These are phyloP conservation scores for Candida pseudocylindracea DNA, from an alignment of 1,139 yeast species.

Conservation along the genomic window DNA sequence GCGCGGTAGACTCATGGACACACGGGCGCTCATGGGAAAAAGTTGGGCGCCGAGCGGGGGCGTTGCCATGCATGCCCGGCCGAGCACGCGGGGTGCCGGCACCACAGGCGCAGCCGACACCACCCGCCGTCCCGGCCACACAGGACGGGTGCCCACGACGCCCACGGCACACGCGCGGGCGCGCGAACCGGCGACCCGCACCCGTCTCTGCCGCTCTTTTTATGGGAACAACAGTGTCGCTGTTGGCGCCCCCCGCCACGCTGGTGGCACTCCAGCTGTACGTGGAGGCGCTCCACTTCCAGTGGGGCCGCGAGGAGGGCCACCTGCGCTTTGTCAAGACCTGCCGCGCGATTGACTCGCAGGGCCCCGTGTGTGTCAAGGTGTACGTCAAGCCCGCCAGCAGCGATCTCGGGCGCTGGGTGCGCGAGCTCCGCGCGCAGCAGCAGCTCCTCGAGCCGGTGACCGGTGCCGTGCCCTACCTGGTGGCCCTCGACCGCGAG, in stretches of 20 bases:
- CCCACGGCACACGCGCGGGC: too few species aligned
- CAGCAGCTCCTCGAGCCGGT: background rate
- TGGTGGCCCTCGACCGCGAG: constrained; percentile 51
- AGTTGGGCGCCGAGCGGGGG: too few species aligned
- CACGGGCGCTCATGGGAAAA: too few species aligned
- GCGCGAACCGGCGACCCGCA: too few species aligned
- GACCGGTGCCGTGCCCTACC: constrained; percentile 43
- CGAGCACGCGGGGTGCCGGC: too few species aligned
- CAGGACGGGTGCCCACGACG: too few species aligned
- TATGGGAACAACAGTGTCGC: constrained; percentile 79
- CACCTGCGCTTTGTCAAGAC: constrained; percentile 76
- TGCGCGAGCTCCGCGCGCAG: background rate
- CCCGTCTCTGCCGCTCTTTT: background rate
- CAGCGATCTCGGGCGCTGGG: constrained; percentile 6
- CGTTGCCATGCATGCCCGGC: too few species aligned
- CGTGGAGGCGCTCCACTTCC: constrained; percentile 55
- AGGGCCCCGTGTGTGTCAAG: constrained; percentile 48
- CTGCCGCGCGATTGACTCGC: constrained; percentile 51
- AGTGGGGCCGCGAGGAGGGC: constrained; percentile 47
- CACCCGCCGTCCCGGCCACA: too few species aligned
- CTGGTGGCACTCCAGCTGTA: constrained; percentile 86
- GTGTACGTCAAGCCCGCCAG: constrained; percentile 51
- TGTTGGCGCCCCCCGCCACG: constrained; percentile 76
- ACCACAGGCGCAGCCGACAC: too few species aligned
- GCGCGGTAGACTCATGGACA: too few species aligned